Conservation (phyloP, 306 rosid genomes). For the Vicia faba region DNA sequence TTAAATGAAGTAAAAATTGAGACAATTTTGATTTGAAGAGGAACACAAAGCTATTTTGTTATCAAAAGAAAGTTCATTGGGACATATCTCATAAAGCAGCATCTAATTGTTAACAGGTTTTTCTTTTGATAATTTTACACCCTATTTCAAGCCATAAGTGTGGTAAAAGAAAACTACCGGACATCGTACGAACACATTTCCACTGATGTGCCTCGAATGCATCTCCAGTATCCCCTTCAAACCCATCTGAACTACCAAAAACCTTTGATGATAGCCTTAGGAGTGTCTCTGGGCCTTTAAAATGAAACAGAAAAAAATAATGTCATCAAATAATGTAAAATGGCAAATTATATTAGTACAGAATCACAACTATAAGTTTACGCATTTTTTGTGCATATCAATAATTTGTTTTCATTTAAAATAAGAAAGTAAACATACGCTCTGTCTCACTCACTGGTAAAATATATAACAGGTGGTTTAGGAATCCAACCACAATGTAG, state of each 20-base stretch:
- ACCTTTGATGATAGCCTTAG: slow-evolving; percentile 62
- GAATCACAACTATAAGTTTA: not conserved
- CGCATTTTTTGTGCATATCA: slow-evolving; percentile 2
- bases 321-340: not conserved
- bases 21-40: too few relatives aligned
- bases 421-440: not conserved
- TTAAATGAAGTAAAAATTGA: too few relatives aligned
- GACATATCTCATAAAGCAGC: too few relatives aligned
- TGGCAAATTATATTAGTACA: not conserved
- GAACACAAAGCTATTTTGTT: too few relatives aligned
- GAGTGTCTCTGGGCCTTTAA: slow-evolving; percentile 83
- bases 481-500: not conserved
- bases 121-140: too few relatives aligned
- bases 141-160: not conserved
- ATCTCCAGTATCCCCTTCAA: slow-evolving; percentile 69
- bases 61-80: too few relatives aligned
- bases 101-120: too few relatives aligned
- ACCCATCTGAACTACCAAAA: slow-evolving; percentile 52
- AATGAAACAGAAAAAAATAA: slow-evolving; percentile 18
- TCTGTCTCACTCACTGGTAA: too few relatives aligned
- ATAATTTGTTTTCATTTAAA: slow-evolving; percentile 3
- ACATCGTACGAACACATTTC: slow-evolving; percentile 87
- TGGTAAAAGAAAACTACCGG: slow-evolving; percentile 58
- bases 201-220: slow-evolving; percentile 77
- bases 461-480: not conserved